A percentile compares a stretch with the other conserved stretches of the same genome.
These are phyloP conservation scores for Populus pruinosa DNA, from an alignment of 345 rosid genomes.

Conservation along the genomic window DNA sequence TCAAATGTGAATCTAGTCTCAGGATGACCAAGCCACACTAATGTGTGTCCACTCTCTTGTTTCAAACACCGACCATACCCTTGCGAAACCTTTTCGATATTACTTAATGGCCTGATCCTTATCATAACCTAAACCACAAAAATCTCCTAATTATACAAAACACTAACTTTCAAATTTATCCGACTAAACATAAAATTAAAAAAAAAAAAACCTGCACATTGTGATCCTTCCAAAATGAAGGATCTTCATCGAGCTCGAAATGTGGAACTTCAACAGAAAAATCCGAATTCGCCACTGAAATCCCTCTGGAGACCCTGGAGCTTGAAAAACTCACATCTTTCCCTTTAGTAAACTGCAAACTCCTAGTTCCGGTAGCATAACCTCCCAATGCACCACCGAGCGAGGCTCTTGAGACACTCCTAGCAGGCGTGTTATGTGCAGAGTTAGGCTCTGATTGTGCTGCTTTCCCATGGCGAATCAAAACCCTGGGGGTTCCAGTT, in stretches of 20 bases:
- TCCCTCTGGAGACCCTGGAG: conserved; percentile 49
- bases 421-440: conserved; percentile 67
- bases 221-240: conserved; percentile 78
- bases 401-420: conserved; percentile 54
- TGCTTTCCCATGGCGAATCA: conserved; percentile 44
- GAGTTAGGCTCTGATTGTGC: conserved; percentile 61
- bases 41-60: conserved; percentile 73
- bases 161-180: background rate
- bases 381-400: conserved; percentile 38
- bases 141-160: background rate
- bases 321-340: conserved; percentile 40
- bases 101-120: conserved; percentile 68
- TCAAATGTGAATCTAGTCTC: conserved; percentile 95
- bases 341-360: conserved; percentile 34
- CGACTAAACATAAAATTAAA: too few species aligned
- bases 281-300: conserved; percentile 40
- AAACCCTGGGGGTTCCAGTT: conserved; percentile 32
- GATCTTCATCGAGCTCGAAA: conserved; percentile 73
- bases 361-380: conserved; percentile 30
- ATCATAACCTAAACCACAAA: conserved; percentile 62
- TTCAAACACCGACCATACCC: conserved; percentile 65
- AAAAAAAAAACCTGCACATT: conserved; percentile 69
- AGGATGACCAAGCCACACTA: conserved; percentile 82
- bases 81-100: conserved; percentile 61
- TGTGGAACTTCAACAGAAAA: conserved; percentile 43